phyloP scores from a whole-genome alignment of 176 grass and related monocot species.

The Eleusine indica region DNA sequence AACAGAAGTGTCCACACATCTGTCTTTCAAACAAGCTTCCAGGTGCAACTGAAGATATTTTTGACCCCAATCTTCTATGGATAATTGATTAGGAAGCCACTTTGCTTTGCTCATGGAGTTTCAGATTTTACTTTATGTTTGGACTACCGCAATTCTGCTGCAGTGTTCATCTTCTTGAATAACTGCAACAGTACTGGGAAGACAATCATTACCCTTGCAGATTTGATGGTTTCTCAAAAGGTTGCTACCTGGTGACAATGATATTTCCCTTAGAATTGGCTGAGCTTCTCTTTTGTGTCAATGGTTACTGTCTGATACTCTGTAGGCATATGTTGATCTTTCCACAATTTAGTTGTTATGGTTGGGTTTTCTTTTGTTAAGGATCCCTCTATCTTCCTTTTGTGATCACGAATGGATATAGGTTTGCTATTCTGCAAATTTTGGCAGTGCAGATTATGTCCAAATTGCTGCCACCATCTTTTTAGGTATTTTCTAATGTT shows the following conservation, averaged over 20 bases:
- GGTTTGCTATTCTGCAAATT: conserved; percentile 1
- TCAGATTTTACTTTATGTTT: neutral
- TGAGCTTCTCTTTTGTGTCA: neutral
- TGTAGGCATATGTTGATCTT: neutral
- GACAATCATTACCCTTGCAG: neutral
- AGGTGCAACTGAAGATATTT: neutral
- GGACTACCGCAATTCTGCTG: neutral
- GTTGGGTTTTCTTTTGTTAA: neutral
- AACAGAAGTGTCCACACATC: neutral
- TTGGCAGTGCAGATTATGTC: neutral
- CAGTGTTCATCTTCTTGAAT: conserved; percentile 2
- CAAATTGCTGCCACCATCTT: neutral
- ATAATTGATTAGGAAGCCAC: conserved; percentile 5
- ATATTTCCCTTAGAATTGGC: neutral
- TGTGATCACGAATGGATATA: neutral
- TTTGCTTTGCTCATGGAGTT: conserved; percentile 2
- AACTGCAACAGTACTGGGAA: neutral
- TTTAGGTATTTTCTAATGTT: conserved; percentile 8
- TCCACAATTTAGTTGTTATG: neutral
- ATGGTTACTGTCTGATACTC: neutral
- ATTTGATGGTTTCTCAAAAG: neutral
- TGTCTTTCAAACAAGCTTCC: neutral
- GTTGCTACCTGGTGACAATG: conserved; percentile 6
- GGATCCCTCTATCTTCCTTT: neutral
- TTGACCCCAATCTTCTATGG: neutral